Evolutionary conservation across 2,329 filamentous ascomycete genomes (phyloP), one percentile per base, ranked within the genome.

Genomic region (Aspergillus viridinutans): DNA sequence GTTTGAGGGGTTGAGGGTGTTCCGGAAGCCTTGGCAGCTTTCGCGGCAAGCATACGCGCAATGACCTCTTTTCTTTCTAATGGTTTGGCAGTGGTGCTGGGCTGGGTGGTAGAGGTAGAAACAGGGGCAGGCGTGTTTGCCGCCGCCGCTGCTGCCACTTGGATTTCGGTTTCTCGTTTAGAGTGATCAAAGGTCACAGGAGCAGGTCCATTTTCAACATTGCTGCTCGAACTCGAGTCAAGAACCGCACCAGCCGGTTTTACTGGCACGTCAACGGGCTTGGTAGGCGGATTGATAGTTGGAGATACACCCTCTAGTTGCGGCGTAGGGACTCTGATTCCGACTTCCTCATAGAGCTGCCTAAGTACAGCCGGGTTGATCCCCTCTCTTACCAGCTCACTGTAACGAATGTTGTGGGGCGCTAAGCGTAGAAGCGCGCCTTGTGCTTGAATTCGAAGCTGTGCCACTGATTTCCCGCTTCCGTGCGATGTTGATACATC

Each of bases 1-100:
- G 50, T 17, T 35, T 57, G 60, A 35, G 54, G 25, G n/a, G 65
- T 54, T 45, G 50, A 52, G 17, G 59, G 48, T 12, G 55, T 29
- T 14, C 63, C 63, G 29, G 69, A 53, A 26, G 64, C 59, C 55
- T 87, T 89, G 35, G 84, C 83, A 52, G 81, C 82, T 70, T 90
- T 92, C 1, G 84, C 85, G n/a, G 89, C 89, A 54, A 92, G 79
- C 55, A 92, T 81, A 50, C 87, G 85, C 3, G 89, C 89, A 58
- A 93, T 90, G 45, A 90, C 85, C 62, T 91, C 89, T 64, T 90
- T 90, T 23, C 90, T 82, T 66, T 89, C 85, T 61, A 89, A 80
- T 7, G 82, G 78, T 60, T 77, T 80, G 49, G 61, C 66, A 3
- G 62, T 20, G 23, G 51, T 40, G 26, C 25, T 40, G 10, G 49